phyloP scores from a whole-genome alignment of 2,329 filamentous ascomycete species.

The Arthroderma sp. region DNA sequence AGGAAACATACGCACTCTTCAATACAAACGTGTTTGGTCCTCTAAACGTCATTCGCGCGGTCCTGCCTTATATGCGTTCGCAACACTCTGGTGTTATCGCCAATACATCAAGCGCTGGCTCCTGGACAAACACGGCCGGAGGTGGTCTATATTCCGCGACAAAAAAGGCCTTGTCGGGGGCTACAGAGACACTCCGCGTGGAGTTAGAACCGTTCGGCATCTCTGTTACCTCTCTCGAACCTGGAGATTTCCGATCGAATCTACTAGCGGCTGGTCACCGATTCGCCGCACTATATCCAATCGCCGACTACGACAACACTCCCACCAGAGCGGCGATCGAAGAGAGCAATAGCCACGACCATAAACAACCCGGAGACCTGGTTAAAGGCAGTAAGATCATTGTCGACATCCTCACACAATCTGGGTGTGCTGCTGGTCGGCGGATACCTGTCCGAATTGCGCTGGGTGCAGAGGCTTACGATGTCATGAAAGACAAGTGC shows the following conservation, averaged over 20 bases:
- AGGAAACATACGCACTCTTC: conserved; percentile 22
- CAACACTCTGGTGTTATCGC: conserved; percentile 25
- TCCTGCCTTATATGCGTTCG: conserved; percentile 28
- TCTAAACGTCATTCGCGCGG: conserved; percentile 26
- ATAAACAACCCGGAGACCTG: conserved; percentile 45
- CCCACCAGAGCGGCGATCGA: conserved; percentile 7
- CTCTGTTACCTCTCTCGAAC: conserved; percentile 14
- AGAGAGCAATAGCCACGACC: conserved; percentile 29
- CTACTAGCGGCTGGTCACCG: conserved; percentile 12
- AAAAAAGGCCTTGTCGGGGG: conserved; percentile 24
- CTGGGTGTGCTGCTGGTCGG: conserved; percentile 38
- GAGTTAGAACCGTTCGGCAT: conserved; percentile 15
- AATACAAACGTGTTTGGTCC: conserved; percentile 31
- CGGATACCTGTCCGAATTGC: conserved; percentile 43
- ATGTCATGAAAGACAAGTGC: conserved; percentile 35
- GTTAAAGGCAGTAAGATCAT: conserved; percentile 42
- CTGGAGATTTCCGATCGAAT: conserved; percentile 16
- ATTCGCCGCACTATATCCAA: conserved; percentile 8
- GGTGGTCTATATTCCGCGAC: conserved; percentile 27
- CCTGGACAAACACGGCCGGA: conserved; percentile 19
- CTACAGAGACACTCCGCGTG: conserved; percentile 15
- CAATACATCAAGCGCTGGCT: conserved; percentile 27
- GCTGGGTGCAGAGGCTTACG: conserved; percentile 44
- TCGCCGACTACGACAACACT: conserved; percentile 15
- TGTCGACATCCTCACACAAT: conserved; percentile 44